Percentiles rank a stretch among this genome's conserved stretches.
Evolutionary conservation across 306 rosid species (phyloP).

Genomic region (Vigna trinervia): DNA sequence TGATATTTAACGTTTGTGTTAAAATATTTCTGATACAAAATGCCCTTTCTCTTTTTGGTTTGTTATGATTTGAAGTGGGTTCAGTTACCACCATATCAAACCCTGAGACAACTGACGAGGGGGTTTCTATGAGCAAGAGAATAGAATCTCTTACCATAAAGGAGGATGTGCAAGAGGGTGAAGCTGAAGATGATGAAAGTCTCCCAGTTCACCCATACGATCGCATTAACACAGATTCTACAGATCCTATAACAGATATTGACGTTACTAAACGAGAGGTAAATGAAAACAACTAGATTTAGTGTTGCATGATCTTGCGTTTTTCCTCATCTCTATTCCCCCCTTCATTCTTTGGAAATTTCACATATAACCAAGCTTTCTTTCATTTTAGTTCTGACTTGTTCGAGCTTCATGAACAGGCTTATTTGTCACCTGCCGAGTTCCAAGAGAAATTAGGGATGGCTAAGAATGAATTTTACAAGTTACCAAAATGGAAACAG

Average conservation of each 20-base stretch:
- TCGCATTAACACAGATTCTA: constrained; percentile 64
- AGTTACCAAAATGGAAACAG: constrained; percentile 98
- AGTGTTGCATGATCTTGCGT: background rate
- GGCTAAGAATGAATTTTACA: constrained; percentile 74
- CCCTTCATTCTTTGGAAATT: constrained; percentile 24
- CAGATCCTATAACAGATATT: constrained; percentile 72
- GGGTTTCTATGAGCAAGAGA: constrained; percentile 58
- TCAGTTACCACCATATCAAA: constrained; percentile 54
- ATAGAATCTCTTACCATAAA: constrained; percentile 75
- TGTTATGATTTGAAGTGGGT: constrained; percentile 55
- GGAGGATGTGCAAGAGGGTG: constrained; percentile 90
- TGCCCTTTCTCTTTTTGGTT: constrained; percentile 31
- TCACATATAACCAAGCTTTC: background rate
- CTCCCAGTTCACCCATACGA: constrained; percentile 80
- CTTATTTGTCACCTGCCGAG: constrained; percentile 83
- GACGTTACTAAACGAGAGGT: constrained; percentile 99
- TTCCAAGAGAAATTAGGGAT: constrained; percentile 80
- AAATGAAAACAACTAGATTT: constrained; percentile 36
- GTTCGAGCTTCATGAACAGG: constrained; percentile 60
- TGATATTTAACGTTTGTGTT: constrained; percentile 23
- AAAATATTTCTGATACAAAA: constrained; percentile 19
- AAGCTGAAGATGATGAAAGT: constrained; percentile 79
- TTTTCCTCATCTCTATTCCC: constrained; percentile 14
- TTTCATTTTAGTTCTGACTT: constrained; percentile 47
- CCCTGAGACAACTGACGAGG: constrained; percentile 53